Evolutionary conservation across 23 red algal species (phyloP), one percentile per base, ranked within the genome.

Genomic region (Cyanidiococcus yangmingshanensis): DNA sequence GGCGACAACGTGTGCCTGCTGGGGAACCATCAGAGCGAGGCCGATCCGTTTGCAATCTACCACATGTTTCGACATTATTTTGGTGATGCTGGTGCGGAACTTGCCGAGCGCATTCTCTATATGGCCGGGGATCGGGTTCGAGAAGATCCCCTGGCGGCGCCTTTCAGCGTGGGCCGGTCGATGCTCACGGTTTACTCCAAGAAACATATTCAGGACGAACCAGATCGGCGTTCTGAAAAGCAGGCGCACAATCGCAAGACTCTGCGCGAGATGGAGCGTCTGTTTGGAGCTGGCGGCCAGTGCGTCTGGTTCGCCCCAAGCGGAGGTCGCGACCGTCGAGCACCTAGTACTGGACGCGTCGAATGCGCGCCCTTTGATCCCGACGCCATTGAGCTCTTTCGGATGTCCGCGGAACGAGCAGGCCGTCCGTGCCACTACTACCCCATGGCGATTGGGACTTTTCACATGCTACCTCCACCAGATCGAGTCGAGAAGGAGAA

Each of bases 121-220:
- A 98, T 98, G 94, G 94, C 94, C 38, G 94, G 94, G 1, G 94
- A 98, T 74, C 94, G 94, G 59, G 94, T 98, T 26, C 41, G 88
- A 37, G 87, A 98, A 31, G 94, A 98, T 74, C 85, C 89, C 0
- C 79, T 98, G 37, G 94, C 87, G 2, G 68, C 83, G 37, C 94
- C 94, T 2, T 98, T 98, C 58, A 86, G 87, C 35, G 76, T 83
- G 15, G 94, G 94, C 67, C 78, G 89, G 12, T 90, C 90, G 37
- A 75, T 98, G 67, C 85, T 98, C 24, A 98, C 94, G 0, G 94
- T 98, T 29, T 98, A 98, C 82, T 98, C 94, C 32, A 91, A 91
- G 82, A 89, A 92, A 80, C 94, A 98, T 59, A 98, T 98, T 18
- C 75, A 89, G 31, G 94, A 98, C 37, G 74, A 84, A 40, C 94